phyloP scores from a whole-genome alignment of 768 basidiomycete genomes.

The Auricularia sp. region DNA sequence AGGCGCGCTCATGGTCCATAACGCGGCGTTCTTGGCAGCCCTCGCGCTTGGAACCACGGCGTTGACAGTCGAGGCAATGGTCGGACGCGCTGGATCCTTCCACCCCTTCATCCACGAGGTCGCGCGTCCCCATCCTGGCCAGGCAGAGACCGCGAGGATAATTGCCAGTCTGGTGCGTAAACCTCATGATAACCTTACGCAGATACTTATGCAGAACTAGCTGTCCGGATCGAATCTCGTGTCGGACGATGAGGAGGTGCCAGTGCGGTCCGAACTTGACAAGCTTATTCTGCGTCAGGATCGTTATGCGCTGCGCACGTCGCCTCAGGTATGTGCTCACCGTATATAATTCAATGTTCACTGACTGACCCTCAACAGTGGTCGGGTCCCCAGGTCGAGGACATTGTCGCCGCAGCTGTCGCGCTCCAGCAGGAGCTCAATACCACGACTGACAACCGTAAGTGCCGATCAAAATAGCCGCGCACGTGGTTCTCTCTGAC shows the following conservation, averaged over 20 bases:
- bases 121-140: constrained; percentile 20
- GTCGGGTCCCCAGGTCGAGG: constrained; percentile 19
- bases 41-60: constrained; percentile 17
- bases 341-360: too few species aligned
- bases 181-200: background rate
- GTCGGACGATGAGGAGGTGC: background rate
- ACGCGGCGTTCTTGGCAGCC: constrained; percentile 13
- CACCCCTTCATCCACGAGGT: constrained; percentile 20
- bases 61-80: constrained; percentile 20
- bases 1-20: constrained; percentile 17
- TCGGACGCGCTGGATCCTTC: constrained; percentile 17
- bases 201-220: background rate
- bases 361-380: constrained; percentile 11
- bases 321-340: background rate
- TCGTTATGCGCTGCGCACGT: constrained; percentile 18
- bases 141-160: constrained; percentile 16
- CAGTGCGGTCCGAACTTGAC: constrained; percentile 10
- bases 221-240: background rate
- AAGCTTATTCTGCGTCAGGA: constrained; percentile 19
- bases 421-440: constrained; percentile 18
- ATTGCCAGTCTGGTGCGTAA: constrained; percentile 10
- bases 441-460: constrained; percentile 23
- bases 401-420: constrained; percentile 13
- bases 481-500: too few species aligned
- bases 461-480: constrained; percentile 4